Conservation (phyloP, 805 yeast genomes). For the Torulaspora indica region DNA sequence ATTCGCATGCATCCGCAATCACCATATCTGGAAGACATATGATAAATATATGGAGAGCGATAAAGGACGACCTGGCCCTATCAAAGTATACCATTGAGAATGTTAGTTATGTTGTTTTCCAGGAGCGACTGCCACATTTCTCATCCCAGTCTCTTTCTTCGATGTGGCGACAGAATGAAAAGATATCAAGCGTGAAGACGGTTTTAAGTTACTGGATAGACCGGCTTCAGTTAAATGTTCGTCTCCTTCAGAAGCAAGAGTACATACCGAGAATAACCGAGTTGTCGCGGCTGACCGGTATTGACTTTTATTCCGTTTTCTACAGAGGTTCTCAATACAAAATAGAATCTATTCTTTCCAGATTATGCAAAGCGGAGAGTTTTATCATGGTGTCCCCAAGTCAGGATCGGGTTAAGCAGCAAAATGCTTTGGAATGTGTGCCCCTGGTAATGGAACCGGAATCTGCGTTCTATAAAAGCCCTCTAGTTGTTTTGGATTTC, state of each 20-base stretch:
- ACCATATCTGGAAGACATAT: conserved; percentile 75
- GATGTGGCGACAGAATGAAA: conserved; percentile 38
- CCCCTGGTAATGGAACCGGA: conserved; percentile 93
- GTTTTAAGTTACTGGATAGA: conserved; percentile 45
- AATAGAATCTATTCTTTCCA: conserved; percentile 76
- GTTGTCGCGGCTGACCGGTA: conserved; percentile 78
- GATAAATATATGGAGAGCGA: conserved; percentile 76
- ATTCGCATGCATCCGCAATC: conserved; percentile 67
- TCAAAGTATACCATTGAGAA: conserved; percentile 73
- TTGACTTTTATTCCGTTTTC: conserved; percentile 82
- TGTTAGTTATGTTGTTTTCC: conserved; percentile 62
- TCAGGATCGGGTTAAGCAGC: conserved; percentile 72
- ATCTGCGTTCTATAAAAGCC: conserved; percentile 79
- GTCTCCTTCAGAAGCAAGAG: conserved; percentile 58
- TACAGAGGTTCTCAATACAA: conserved; percentile 92
- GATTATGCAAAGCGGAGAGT: conserved; percentile 75
- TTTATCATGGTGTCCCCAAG: conserved; percentile 72
- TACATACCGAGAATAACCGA: conserved; percentile 68
- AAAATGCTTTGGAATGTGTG: conserved; percentile 79
- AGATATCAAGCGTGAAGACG: conserved; percentile 37
- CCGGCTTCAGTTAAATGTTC: conserved; percentile 39
- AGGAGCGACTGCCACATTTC: conserved; percentile 62
- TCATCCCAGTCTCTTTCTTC: conserved; percentile 45
- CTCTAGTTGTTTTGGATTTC: conserved; percentile 85
- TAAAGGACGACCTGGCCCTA: conserved; percentile 59